Conservation (phyloP, 176 grass and related monocot species). For the Carex cristatella region DNA sequence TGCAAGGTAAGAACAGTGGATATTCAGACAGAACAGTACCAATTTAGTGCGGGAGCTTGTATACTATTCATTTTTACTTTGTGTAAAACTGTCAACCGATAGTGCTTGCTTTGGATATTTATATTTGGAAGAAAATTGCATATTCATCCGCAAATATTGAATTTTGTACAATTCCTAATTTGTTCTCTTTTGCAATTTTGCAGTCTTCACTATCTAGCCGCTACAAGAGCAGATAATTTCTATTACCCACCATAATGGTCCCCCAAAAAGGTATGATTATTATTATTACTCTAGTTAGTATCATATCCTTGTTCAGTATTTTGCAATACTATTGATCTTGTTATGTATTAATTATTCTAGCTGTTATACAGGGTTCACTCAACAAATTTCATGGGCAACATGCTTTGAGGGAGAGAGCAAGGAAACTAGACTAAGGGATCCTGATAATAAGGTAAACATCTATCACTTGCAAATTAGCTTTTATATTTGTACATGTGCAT, state of each 20-base stretch:
- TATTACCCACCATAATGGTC: conserved; percentile 99
- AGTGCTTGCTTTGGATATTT: background rate
- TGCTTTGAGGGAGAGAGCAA: conserved; percentile 76
- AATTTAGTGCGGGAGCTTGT: background rate
- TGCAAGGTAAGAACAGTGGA: too few relatives aligned
- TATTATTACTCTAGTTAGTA: background rate
- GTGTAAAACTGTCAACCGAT: background rate
- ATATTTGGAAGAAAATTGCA: background rate
- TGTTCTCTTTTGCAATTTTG: conserved; percentile 10
- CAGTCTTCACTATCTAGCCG: conserved; percentile 67
- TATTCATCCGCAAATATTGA: background rate
- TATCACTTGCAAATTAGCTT: background rate
- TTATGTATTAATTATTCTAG: background rate
- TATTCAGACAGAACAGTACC: background rate
- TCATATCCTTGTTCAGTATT: background rate
- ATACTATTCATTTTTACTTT: background rate
- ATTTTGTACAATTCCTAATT: conserved; percentile 7
- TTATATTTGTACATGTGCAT: background rate
- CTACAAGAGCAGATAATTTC: conserved; percentile 89
- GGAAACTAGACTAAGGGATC: conserved; percentile 93
- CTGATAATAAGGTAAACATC: conserved; percentile 80
- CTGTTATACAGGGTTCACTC: conserved; percentile 53
- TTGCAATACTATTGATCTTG: conserved; percentile 6
- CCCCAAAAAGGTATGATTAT: conserved; percentile 64
- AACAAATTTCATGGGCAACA: conserved; percentile 98